A percentile compares a stretch with the other conserved stretches of the same genome.
phyloP scores from a whole-genome alignment of 352 stramenopile genomes.

The Globisporangium irregulare region DNA sequence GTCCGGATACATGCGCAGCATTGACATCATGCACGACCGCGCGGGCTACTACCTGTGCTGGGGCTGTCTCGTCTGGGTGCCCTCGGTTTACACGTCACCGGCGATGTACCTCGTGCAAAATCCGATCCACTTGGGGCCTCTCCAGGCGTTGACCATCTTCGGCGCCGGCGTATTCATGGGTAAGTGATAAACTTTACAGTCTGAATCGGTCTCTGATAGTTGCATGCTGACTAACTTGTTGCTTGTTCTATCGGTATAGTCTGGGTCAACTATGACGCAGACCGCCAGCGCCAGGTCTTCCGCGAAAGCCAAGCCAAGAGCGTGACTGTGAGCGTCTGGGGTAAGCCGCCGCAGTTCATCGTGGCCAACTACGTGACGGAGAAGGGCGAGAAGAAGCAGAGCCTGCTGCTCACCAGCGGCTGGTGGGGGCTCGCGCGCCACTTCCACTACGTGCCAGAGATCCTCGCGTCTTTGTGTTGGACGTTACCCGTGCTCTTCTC shows the following conservation, averaged over 20 bases:
- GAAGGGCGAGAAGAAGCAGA: slow-evolving; percentile 86
- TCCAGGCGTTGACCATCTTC: slow-evolving; percentile 50
- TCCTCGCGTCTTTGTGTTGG: slow-evolving; percentile 82
- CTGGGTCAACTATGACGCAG: slow-evolving; percentile 94
- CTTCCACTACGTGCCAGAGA: slow-evolving; percentile 95
- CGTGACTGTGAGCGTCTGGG: slow-evolving; percentile 76
- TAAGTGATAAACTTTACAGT: slow-evolving; percentile 35
- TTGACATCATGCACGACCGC: slow-evolving; percentile 96
- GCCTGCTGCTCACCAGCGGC: slow-evolving; percentile 88
- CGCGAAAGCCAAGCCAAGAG: slow-evolving; percentile 82
- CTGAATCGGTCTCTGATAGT: background rate
- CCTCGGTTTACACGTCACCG: slow-evolving; percentile 95
- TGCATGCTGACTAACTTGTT: background rate
- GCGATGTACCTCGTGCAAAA: slow-evolving; percentile 92
- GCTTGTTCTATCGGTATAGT: slow-evolving; percentile 38
- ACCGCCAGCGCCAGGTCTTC: slow-evolving; percentile 94
- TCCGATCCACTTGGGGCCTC: slow-evolving; percentile 60
- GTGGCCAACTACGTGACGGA: slow-evolving; percentile 91
- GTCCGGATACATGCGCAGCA: slow-evolving; percentile 96
- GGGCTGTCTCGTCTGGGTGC: slow-evolving; percentile 97
- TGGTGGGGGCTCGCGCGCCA: slow-evolving; percentile 95
- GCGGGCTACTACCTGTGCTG: slow-evolving; percentile 96
- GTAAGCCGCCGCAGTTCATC: slow-evolving; percentile 90
- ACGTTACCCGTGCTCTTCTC: slow-evolving; percentile 58
- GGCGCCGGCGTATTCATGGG: slow-evolving; percentile 73